These are phyloP conservation scores for Daldinia decipiens DNA, from an alignment of 495 filamentous ascomycete genomes.

Conservation along the genomic window DNA sequence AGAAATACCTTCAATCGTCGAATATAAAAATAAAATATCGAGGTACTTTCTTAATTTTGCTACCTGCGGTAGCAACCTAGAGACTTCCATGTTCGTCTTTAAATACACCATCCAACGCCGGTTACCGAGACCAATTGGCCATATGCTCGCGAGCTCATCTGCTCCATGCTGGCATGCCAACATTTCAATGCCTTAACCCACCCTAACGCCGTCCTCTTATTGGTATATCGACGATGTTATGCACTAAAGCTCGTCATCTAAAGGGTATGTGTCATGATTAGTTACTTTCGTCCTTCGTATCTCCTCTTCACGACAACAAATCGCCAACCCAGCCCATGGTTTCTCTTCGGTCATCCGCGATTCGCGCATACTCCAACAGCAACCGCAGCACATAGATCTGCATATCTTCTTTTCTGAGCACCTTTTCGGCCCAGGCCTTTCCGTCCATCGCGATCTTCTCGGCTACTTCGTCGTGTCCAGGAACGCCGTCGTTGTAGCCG, in stretches of 20 bases:
- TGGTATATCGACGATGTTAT: constrained; percentile 43
- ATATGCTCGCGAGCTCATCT: constrained; percentile 23
- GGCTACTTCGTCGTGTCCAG: constrained; percentile 67
- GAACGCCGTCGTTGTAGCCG: constrained; percentile 58
- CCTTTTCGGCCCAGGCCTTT: constrained; percentile 73
- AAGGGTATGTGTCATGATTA: constrained; percentile 31
- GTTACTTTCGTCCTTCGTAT: constrained; percentile 1
- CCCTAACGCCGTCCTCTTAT: constrained; percentile 44
- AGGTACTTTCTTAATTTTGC: not conserved
- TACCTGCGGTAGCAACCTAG: constrained; percentile 1
- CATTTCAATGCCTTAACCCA: constrained; percentile 36
- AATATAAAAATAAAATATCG: not conserved
- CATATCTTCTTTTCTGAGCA: constrained; percentile 77
- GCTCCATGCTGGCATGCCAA: constrained; percentile 23
- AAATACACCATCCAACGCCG: constrained; percentile 39
- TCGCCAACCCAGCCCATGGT: constrained; percentile 72
- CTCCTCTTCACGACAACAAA: constrained; percentile 42
- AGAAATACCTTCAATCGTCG: not conserved
- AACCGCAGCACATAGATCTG: constrained; percentile 75
- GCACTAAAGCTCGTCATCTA: constrained; percentile 33
- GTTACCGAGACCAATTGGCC: constrained; percentile 22
- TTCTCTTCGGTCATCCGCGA: constrained; percentile 73
- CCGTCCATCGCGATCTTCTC: constrained; percentile 70
- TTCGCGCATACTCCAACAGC: constrained; percentile 75
- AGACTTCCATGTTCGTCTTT: constrained; percentile 12